Evolutionary conservation across 768 basidiomycete species (phyloP).

Genomic region (Tylopilus sp.): DNA sequence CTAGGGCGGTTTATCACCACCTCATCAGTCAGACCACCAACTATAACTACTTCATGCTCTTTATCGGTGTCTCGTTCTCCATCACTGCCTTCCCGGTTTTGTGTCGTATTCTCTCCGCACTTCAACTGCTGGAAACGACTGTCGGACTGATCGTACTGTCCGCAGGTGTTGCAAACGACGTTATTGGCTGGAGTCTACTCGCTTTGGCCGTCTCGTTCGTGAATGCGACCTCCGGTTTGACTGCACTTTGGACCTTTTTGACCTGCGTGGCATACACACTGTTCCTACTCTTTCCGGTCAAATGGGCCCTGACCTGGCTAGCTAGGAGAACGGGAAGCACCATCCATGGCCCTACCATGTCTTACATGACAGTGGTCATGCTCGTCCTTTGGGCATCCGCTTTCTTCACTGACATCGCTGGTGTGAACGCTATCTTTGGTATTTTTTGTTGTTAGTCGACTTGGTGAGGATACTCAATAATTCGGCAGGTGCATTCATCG

Average conservation of each 20-base stretch:
- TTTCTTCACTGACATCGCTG: conserved; percentile 93
- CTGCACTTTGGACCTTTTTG: conserved; percentile 83
- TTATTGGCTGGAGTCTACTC: conserved; percentile 85
- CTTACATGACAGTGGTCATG: conserved; percentile 86
- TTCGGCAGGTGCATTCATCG: conserved; percentile 69
- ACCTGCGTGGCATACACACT: conserved; percentile 77
- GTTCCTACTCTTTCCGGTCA: conserved; percentile 68
- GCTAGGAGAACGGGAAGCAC: conserved; percentile 76
- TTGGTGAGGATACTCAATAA: background rate
- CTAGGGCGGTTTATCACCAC: conserved; percentile 68
- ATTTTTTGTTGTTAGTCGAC: conserved; percentile 4
- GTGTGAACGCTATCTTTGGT: conserved; percentile 93
- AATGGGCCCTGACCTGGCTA: conserved; percentile 60
- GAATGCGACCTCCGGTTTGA: conserved; percentile 79
- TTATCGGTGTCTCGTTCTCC: conserved; percentile 86
- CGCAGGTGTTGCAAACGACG: conserved; percentile 88
- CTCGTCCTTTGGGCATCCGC: conserved; percentile 80
- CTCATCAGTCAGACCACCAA: conserved; percentile 62
- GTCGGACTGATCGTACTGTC: conserved; percentile 92
- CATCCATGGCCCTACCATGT: conserved; percentile 78
- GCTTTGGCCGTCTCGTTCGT: conserved; percentile 91
- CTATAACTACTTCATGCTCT: conserved; percentile 91
- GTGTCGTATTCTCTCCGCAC: conserved; percentile 85
- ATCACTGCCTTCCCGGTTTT: conserved; percentile 89
- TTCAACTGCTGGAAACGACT: conserved; percentile 86